Conservation (phyloP, 768 basidiomycete genomes). For the Calvatia gigantea region DNA sequence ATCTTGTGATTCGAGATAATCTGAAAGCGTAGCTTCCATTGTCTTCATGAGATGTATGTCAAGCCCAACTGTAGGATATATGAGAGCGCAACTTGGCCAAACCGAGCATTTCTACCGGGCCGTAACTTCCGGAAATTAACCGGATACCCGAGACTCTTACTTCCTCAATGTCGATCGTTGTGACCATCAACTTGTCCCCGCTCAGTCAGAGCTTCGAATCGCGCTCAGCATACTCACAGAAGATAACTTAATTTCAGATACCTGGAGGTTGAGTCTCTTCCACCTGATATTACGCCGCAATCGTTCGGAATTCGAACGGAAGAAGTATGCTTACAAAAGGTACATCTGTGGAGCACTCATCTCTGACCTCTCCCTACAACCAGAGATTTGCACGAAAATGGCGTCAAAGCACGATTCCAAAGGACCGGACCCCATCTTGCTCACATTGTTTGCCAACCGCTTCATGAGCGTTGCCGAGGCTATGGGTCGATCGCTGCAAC, state of each 20-base stretch:
- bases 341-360: background rate
- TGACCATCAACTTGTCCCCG: background rate
- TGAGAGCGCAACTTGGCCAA: background rate
- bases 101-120: background rate
- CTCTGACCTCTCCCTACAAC: background rate
- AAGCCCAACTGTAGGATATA: too few relatives aligned
- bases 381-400: slow-evolving; percentile 15
- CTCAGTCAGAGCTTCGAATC: background rate
- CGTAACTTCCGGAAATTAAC: slow-evolving; percentile 3
- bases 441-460: slow-evolving; percentile 92
- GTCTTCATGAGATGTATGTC: background rate
- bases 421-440: slow-evolving; percentile 78
- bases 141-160: background rate
- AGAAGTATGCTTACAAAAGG: slow-evolving; percentile 1
- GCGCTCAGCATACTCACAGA: background rate
- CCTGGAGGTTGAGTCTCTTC: too few relatives aligned
- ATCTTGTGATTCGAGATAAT: slow-evolving; percentile 45
- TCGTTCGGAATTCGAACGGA: slow-evolving; percentile 10
- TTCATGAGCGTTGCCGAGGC: slow-evolving; percentile 98
- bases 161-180: background rate
- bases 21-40: slow-evolving; percentile 39
- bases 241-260: background rate
- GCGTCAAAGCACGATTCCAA: slow-evolving; percentile 18
- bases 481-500: slow-evolving; percentile 88
- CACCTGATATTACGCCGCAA: background rate